Evolutionary conservation across 768 basidiomycete species (phyloP).

Genomic region (Termitomyces titanicus): DNA sequence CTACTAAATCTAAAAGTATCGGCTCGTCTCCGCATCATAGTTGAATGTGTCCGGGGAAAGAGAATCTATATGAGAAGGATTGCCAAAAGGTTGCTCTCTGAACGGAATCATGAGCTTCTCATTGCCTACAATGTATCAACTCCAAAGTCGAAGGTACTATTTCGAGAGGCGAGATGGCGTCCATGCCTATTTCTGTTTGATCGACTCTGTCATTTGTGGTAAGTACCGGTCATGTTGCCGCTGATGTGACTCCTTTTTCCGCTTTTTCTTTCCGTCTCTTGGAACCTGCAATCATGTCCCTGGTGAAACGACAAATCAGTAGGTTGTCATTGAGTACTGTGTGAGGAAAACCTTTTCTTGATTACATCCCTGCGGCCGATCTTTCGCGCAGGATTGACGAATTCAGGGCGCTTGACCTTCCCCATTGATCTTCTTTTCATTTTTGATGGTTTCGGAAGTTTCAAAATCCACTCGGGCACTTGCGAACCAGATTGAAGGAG

Average conservation of each 20-base stretch:
- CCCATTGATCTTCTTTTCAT: conserved; percentile 84
- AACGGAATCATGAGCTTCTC: not conserved
- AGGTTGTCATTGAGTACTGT: not conserved
- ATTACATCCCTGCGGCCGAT: conserved; percentile 69
- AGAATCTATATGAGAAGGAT: not conserved
- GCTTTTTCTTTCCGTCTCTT: conserved; percentile 56
- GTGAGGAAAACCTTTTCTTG: conserved; percentile 56
- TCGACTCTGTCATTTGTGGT: not conserved
- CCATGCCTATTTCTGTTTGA: not conserved
- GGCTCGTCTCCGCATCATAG: not conserved
- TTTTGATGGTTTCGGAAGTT: conserved; percentile 90
- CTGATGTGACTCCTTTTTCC: conserved; percentile 6
- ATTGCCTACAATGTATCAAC: not conserved
- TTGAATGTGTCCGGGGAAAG: not conserved
- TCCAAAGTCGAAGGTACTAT: not conserved
- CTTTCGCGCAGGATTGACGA: conserved; percentile 64
- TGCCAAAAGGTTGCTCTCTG: not conserved
- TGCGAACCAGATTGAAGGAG: conserved; percentile 86
- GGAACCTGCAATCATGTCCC: conserved; percentile 78
- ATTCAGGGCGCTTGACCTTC: conserved; percentile 75
- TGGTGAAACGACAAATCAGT: conserved; percentile 22
- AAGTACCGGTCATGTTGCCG: not conserved
- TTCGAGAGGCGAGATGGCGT: not conserved
- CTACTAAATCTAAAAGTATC: not conserved
- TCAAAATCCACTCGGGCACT: conserved; percentile 94